A percentile compares a stretch with the other conserved stretches of the same genome.
phyloP scores from a whole-genome alignment of 345 rosid genomes.

The Arabis alpina region DNA sequence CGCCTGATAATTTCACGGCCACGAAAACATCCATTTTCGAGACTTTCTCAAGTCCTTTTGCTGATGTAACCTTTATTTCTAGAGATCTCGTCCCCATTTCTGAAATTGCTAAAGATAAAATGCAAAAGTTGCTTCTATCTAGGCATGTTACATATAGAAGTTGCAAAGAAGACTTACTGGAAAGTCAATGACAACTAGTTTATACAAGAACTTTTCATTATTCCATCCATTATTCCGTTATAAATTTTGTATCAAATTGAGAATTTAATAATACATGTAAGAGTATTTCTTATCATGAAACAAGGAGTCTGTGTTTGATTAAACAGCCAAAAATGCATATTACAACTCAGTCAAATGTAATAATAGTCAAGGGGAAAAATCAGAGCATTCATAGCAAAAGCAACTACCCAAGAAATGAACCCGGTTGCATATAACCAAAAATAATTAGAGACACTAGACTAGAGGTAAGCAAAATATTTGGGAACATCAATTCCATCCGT shows the following conservation, averaged over 20 bases:
- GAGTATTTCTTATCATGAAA: conserved; percentile 26
- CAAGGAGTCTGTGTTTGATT: conserved; percentile 14
- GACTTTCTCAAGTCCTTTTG: conserved; percentile 32
- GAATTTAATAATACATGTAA: conserved; percentile 3
- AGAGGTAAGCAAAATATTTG: too few species aligned
- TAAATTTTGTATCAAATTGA: not conserved
- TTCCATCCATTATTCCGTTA: conserved; percentile 21
- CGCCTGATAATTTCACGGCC: conserved; percentile 38
- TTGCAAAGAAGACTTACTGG: conserved; percentile 30
- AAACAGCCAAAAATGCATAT: conserved; percentile 25
- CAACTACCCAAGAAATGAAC: not conserved
- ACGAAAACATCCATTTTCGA: conserved; percentile 36
- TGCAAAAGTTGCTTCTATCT: conserved; percentile 16
- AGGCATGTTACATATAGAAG: conserved; percentile 25
- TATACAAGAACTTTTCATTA: conserved; percentile 3
- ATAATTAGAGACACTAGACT: too few species aligned
- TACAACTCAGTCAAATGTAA: conserved; percentile 20
- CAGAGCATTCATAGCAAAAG: conserved; percentile 13
- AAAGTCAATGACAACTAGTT: conserved; percentile 31
- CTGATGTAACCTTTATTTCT: conserved; percentile 30
- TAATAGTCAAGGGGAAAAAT: too few species aligned
- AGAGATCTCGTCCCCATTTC: conserved; percentile 33
- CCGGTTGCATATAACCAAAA: too few species aligned
- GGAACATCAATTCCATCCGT: too few species aligned
- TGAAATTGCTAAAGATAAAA: not conserved